Base-by-base conservation (phyloP, 805 yeast genomes). In the Pichia heedii region DNA sequence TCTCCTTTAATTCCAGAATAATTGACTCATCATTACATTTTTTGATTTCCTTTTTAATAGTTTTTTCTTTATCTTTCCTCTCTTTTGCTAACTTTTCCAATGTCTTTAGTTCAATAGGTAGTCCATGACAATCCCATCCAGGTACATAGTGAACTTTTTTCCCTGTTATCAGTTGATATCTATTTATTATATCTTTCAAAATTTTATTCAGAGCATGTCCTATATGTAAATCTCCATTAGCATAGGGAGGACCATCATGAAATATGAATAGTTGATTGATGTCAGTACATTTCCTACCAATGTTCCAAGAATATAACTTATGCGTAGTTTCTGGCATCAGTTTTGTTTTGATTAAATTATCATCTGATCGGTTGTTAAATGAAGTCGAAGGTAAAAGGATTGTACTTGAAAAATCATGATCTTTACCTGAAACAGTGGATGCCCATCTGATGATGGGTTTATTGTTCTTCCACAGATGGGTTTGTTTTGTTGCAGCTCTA, bases 71-170 rank as follows among this genome's bases (percentile, higher is more conserved):
- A 40, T 53, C 53, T 12, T 50, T 55, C 39, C 57, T 42, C 43
- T 52, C 48, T 55, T 61, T 55, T 51, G 67, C 38, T 62, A 62
- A 47, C 64, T 73, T 52, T 61, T 73, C 60, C 20, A 86, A 61
- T 0, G 95, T 95, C 54, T 88, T 89, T 58, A 86, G 69, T 61
- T 93, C 99, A 49, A 93, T 93, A 1, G 99, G 99, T 33, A 93
- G 67, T 0, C 99, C 99, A 65, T 93, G 99, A 57, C 98, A 93
- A 60, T 93, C 99, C 97, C 98, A 93, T 0, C 99, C 99, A 0
- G 97, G 96, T 35, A 72, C 71, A 55, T 85, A 93, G 41, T 73
- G 69, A 4, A 93, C 77, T 39, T 71, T 70, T 47, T 77, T 71
- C 15, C 87, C 84, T 33, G 69, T 61, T 36, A 56, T 36, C 22